phyloP scores from a whole-genome alignment of 2,329 filamentous ascomycete genomes.

The Aspergillus aculeatus region DNA sequence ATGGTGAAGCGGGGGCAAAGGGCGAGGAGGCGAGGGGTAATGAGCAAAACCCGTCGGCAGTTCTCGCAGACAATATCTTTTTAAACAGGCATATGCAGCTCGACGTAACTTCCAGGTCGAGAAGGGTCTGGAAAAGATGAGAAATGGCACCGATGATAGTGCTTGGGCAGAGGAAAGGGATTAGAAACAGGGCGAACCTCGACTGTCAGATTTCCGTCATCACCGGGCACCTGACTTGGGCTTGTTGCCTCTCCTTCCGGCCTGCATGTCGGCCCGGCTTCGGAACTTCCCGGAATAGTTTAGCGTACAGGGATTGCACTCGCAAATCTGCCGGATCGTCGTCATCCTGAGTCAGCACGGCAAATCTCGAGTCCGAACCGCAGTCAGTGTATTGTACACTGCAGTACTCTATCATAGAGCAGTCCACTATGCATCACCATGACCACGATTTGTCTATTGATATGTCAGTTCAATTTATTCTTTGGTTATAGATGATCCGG shows the following conservation, averaged over 20 bases:
- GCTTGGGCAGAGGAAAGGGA: slow-evolving; percentile 12
- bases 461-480: too few relatives aligned
- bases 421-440: too few relatives aligned
- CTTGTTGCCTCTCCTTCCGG: slow-evolving; percentile 10
- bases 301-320: slow-evolving; percentile 8
- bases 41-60: slow-evolving; percentile 2
- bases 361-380: too few relatives aligned
- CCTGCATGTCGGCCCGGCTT: slow-evolving; percentile 14
- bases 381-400: too few relatives aligned
- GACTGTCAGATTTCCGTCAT: slow-evolving; percentile 26
- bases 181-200: slow-evolving; percentile 12
- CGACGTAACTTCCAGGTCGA: background rate
- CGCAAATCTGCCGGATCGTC: background rate
- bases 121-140: slow-evolving; percentile 6
- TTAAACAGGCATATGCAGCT: background rate
- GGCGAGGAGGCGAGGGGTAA: slow-evolving; percentile 22
- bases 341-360: background rate
- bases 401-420: too few relatives aligned
- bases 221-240: slow-evolving; percentile 20
- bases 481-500: too few relatives aligned
- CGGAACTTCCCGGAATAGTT: background rate
- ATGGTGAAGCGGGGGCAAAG: slow-evolving; percentile 11
- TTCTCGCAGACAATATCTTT: background rate
- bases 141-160: slow-evolving; percentile 16
- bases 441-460: too few relatives aligned